phyloP scores from a whole-genome alignment of 2,329 filamentous ascomycete species.

The Colletotrichum graminicola region DNA sequence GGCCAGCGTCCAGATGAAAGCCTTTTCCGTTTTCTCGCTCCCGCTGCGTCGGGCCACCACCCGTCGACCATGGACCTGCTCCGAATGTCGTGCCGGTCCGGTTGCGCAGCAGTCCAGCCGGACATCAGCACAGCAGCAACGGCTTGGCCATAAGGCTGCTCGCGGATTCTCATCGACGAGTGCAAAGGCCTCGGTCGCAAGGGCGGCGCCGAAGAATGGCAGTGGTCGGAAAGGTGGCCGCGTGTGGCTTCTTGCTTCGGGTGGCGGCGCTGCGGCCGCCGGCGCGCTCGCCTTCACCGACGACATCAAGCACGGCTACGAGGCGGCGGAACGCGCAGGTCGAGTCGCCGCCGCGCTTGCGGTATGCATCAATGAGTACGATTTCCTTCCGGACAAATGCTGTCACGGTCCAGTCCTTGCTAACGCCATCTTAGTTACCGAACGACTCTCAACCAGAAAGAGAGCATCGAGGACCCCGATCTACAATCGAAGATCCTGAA shows the following conservation, averaged over 20 bases:
- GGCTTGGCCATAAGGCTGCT: constrained; percentile 40
- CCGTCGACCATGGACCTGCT: constrained; percentile 60
- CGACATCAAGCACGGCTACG: constrained; percentile 81
- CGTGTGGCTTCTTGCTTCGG: constrained; percentile 62
- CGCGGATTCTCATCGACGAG: constrained; percentile 49
- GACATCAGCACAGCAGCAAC: constrained; percentile 47
- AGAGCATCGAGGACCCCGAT: constrained; percentile 70
- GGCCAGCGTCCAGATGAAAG: constrained; percentile 55
- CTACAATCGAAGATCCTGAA: constrained; percentile 78
- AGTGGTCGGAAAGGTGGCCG: constrained; percentile 42
- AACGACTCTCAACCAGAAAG: constrained; percentile 79
- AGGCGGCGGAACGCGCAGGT: constrained; percentile 80
- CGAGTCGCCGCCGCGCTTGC: constrained; percentile 81
- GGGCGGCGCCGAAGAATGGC: constrained; percentile 12
- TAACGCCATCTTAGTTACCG: constrained; percentile 76
- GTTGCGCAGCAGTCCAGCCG: constrained; percentile 51
- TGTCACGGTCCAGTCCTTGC: constrained; percentile 46
- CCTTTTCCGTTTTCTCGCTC: constrained; percentile 52
- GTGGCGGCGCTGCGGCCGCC: constrained; percentile 63
- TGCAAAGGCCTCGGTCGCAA: constrained; percentile 21
- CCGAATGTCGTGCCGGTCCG: constrained; percentile 53
- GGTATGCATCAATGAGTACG: constrained; percentile 89
- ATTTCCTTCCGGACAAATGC: not conserved
- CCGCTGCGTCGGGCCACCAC: constrained; percentile 55
- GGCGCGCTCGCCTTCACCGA: constrained; percentile 68